Base-by-base conservation (phyloP, 371 early-diverging fungal species). In the Parasitella parasitica region DNA sequence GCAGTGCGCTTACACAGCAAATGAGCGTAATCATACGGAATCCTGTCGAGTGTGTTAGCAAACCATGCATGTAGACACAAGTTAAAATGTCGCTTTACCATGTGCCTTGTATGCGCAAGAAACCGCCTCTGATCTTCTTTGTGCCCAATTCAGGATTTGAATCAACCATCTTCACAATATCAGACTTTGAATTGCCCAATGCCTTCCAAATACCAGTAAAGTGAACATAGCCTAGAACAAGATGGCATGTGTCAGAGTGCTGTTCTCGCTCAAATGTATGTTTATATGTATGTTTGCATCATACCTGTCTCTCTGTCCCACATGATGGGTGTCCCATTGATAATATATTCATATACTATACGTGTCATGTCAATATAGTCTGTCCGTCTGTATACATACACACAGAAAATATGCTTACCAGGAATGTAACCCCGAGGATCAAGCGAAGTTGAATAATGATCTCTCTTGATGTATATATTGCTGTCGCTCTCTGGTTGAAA, bases 141-240 rank as follows among this genome's bases (percentile, higher is more conserved):
- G 84, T 81, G 49, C 78, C 75, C 15, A 88, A 68, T 41, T 84
- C 81, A 26, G 87, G 88, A 60, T 87, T 86, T 13, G 85, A 81
- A 50, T 86, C 86, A 0, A 88, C 84, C 62, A 86, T 81, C 62
- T 86, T 86, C 52, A 86, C 87, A 60, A 88, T 86, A 52, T 88
- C 90, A 4, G 83, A 78, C 56, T 90, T 90, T 38, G 84, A 82
- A 52, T 86, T 86, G 6, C 86, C 86, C 8, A 90, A 71, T 13
- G 88, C 83, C 64, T 90, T 87, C 88, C 90, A 88, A 52, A 90
- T 88, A 20, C 89, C 88, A n/a, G 90, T 90, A 51, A 86, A 90
- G 65, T 86, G 85, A 9, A 90, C 89, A 57, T 86, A 84, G 7
- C 81, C 78, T 75, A 35, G 4, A 4, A 1, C 15, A 4, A 20